Evolutionary conservation across 2,329 filamentous ascomycete species (phyloP), one percentile per base, ranked within the genome.

Genomic region (Colletotrichum euphorbiae): DNA sequence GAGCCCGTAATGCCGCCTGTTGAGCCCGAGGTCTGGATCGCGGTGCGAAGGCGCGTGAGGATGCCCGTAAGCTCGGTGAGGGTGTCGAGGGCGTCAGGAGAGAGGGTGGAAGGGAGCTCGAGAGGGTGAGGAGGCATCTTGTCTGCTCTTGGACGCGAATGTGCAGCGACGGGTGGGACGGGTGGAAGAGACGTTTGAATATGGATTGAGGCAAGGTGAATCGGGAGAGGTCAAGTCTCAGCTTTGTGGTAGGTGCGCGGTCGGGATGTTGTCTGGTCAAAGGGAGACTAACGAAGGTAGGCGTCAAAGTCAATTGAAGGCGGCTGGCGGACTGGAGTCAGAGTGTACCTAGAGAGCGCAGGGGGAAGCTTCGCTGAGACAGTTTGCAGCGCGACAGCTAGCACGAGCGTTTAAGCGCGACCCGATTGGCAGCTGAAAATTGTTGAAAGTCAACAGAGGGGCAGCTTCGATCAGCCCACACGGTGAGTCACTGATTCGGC

Each of bases 41-140:
- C 69, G 76, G 82, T 83, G 72, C 92, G 88, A 17, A 98, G 87
- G 57, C 92, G 92, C 72, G 89, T 84, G 69, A 98, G 89, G 72
- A 97, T 88, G 67, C 89, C 85, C 75, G 93, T 90, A 61, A 98
- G 88, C 75, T 94, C 89, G 28, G 94, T 93, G 61, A 97, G 87
- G 73, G 93, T 89, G 82, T 97, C 94, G 81, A 98, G 93, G 56
- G 89, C 89, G 78, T 94, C 91, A 31, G 94, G 92, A 56, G 92
- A 87, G 70, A 96, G 91, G 63, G 91, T 89, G 3, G 87, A 81
- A 36, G 90, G 85, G 67, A 87, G 81, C 70, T 83, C 81, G 75
- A 85, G 83, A 21, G 80, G 82, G 75, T 80, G 82, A 54, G 66
- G 61, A 40, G 67, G 67, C 67, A 69, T 69, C 36, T 52, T 62